Conservation (phyloP, 306 rosid genomes). For the Mimosa bimucronata region DNA sequence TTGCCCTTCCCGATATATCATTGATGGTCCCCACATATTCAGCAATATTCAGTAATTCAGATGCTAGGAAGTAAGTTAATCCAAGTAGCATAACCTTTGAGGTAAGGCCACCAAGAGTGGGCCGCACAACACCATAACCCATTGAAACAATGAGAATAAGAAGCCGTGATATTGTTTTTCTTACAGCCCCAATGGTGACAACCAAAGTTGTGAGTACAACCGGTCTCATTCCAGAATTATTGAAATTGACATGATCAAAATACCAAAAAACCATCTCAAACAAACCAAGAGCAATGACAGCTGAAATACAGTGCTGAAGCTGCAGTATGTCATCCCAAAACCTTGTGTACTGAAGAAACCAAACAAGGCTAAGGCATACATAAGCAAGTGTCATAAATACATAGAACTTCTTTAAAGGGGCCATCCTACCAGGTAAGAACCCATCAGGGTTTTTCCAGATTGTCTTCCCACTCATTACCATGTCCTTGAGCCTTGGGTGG, state of each 20-base stretch:
- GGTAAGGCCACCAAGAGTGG: conserved; percentile 96
- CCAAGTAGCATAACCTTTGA: conserved; percentile 94
- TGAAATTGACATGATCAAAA: conserved; percentile 78
- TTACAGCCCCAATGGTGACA: conserved; percentile 82
- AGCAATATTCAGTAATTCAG: conserved; percentile 80
- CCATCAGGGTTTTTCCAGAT: conserved; percentile 92
- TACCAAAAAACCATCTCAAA: conserved; percentile 98
- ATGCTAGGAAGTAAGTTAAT: conserved; percentile 77
- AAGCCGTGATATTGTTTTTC: conserved; percentile 78
- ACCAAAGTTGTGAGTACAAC: conserved; percentile 83
- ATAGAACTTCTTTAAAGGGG: conserved; percentile 80
- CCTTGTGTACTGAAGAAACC: conserved; percentile 89
- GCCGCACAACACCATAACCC: conserved; percentile 99
- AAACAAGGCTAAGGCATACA: conserved; percentile 60
- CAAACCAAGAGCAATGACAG: conserved; percentile 82
- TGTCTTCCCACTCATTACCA: conserved; percentile 84
- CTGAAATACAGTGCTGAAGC: conserved; percentile 91
- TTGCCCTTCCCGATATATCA: conserved; percentile 90
- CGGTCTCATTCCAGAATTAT: conserved; percentile 78
- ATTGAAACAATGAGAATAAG: conserved; percentile 86
- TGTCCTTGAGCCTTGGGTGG: conserved; percentile 84
- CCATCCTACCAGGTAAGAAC: conserved; percentile 95
- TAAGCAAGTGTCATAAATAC: conserved; percentile 77
- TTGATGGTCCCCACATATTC: conserved; percentile 94
- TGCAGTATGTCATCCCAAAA: conserved; percentile 90